A percentile compares a stretch with the other conserved stretches of the same genome.
Evolutionary conservation across 768 basidiomycete species (phyloP).

Genomic region (Crassisporium funariophilum): DNA sequence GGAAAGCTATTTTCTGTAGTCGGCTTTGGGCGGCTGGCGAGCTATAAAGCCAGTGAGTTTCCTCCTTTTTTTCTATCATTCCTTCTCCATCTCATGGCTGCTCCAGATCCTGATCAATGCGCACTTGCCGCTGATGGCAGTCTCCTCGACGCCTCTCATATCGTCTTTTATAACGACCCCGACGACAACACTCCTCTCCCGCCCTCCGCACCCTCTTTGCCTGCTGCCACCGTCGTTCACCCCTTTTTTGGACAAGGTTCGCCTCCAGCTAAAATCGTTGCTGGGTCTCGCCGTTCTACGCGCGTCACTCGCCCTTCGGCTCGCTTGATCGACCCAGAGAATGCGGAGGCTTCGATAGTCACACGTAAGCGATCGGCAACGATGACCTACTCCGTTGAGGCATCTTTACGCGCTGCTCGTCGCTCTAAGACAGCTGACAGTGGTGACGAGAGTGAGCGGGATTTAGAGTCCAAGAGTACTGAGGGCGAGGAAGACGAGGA

Average conservation of each 20-base stretch:
- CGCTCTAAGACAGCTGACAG: too few relatives aligned
- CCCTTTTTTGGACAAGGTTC: not conserved
- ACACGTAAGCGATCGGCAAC: not conserved
- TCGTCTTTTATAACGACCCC: slow-evolving; percentile 3
- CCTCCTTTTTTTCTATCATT: not conserved
- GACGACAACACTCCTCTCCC: slow-evolving; percentile 2
- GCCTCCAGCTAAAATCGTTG: not conserved
- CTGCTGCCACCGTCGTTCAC: slow-evolving; percentile 1
- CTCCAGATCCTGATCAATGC: slow-evolving; percentile 1
- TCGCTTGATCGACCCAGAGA: not conserved
- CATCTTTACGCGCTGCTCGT: too few relatives aligned
- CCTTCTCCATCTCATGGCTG: slow-evolving; percentile 3
- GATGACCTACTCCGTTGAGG: not conserved
- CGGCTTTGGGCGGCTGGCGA: too few relatives aligned
- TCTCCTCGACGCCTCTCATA: slow-evolving; percentile 5
- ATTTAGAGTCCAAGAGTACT: too few relatives aligned
- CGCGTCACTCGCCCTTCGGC: not conserved
- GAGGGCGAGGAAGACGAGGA: not conserved
- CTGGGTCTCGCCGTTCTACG: slow-evolving; percentile 5
- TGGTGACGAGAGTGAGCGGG: too few relatives aligned
- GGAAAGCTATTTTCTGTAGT: too few relatives aligned
- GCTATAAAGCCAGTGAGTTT: too few relatives aligned
- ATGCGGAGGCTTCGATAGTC: not conserved
- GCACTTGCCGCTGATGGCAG: slow-evolving; percentile 3
- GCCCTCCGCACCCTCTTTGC: not conserved